Evolutionary conservation across 495 filamentous ascomycete species (phyloP).

Genomic region (Penicillium malachiteum): DNA sequence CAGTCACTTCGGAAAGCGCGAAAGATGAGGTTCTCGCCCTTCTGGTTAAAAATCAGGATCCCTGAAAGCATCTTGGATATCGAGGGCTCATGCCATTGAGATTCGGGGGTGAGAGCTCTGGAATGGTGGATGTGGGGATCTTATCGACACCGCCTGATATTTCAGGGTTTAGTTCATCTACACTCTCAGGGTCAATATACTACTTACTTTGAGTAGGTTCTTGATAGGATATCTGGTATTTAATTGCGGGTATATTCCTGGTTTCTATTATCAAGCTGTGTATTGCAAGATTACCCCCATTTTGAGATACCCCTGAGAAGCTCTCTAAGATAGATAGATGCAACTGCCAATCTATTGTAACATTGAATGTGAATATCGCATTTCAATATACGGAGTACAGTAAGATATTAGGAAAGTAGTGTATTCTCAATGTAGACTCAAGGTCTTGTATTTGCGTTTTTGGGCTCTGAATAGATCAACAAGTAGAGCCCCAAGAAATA

Average conservation of each 20-base stretch:
- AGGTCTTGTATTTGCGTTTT: slow-evolving; percentile 10
- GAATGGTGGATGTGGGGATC: slow-evolving; percentile 22
- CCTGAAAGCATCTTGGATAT: slow-evolving; percentile 80
- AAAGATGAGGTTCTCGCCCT: slow-evolving; percentile 99
- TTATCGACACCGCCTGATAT: slow-evolving; percentile 28
- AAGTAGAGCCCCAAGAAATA: background rate
- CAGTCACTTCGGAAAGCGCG: slow-evolving; percentile 97
- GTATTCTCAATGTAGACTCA: slow-evolving; percentile 3
- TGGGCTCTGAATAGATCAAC: background rate
- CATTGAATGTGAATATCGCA: too few species aligned
- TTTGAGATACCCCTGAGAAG: too few species aligned
- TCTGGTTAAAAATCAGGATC: slow-evolving; percentile 98
- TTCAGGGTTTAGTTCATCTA: background rate
- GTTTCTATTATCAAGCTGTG: too few species aligned
- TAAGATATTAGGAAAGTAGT: background rate
- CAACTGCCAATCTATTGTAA: too few species aligned
- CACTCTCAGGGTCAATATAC: background rate
- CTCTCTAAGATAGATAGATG: too few species aligned
- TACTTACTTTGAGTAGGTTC: background rate
- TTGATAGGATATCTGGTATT: too few species aligned
- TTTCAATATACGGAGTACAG: too few species aligned
- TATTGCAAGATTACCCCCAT: too few species aligned
- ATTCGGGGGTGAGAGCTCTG: background rate
- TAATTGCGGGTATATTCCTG: too few species aligned
- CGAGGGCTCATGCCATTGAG: slow-evolving; percentile 12